Evolutionary conservation across 2,329 filamentous ascomycete species (phyloP).

Genomic region (Verticillium nubilum): DNA sequence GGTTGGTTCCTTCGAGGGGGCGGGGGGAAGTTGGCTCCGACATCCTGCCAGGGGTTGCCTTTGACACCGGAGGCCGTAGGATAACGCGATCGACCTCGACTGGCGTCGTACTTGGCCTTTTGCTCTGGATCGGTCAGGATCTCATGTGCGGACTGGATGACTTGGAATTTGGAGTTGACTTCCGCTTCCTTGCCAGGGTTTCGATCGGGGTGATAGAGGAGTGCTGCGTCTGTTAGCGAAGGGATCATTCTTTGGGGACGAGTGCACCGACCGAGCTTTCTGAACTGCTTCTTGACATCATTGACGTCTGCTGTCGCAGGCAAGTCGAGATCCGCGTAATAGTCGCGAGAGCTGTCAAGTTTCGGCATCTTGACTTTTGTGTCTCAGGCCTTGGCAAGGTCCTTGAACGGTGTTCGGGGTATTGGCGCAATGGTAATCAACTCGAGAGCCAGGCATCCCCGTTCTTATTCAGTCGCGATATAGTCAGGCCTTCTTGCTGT

Average conservation of each 20-base stretch:
- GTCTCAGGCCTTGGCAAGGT: not conserved
- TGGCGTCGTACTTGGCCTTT: slow-evolving; percentile 49
- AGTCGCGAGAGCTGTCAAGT: slow-evolving; percentile 64
- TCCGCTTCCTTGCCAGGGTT: slow-evolving; percentile 79
- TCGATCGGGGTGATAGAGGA: slow-evolving; percentile 84
- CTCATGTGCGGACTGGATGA: slow-evolving; percentile 82
- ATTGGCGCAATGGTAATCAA: not conserved
- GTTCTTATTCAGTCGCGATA: not conserved
- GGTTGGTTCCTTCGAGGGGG: slow-evolving; percentile 34
- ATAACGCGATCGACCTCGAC: slow-evolving; percentile 32
- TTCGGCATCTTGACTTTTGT: slow-evolving; percentile 54
- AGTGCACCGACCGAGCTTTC: slow-evolving; percentile 60
- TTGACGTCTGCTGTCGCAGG: slow-evolving; percentile 59
- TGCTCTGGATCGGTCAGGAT: slow-evolving; percentile 50
- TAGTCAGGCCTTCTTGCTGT: not conserved
- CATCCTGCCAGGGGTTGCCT: slow-evolving; percentile 53
- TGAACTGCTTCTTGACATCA: slow-evolving; percentile 82
- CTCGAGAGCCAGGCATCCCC: not conserved
- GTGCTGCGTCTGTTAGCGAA: slow-evolving; percentile 45
- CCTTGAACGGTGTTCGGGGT: not conserved
- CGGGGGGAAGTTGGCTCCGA: slow-evolving; percentile 41
- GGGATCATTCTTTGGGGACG: not conserved
- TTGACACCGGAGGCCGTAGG: slow-evolving; percentile 47
- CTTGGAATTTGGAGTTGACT: slow-evolving; percentile 76
- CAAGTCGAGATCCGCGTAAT: slow-evolving; percentile 80